Base-by-base conservation (phyloP, 768 basidiomycete genomes). In the Lactarius akahatsu region DNA sequence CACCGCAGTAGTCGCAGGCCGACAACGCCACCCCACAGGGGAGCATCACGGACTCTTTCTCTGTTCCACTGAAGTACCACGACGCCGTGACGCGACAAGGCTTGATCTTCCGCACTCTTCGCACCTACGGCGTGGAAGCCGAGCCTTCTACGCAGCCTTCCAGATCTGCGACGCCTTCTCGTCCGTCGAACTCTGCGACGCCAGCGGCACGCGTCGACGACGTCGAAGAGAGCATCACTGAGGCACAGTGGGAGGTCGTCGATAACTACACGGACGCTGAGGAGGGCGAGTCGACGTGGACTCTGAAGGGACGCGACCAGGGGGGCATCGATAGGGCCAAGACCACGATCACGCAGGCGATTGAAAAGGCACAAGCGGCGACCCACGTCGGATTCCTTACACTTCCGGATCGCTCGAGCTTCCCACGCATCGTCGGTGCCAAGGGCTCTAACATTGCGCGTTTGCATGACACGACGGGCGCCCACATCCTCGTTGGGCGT, bases 361-460 rank as follows among this genome's bases (percentile, higher is more conserved):
- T 94, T 72, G 81, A 85, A 69, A 83, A 85, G 71, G 93, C 93
- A 20, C 80, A 86, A 70, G 80, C 80, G 66, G 88, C 90, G 81
- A 83, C 88, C 2, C 88, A 92, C 70, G 86, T 92, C 70, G 94
- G 92, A 10, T 94, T 91, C 83, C 81, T 96, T 63, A 94, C 90
- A 10, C 80, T 96, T 50, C 79, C 86, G 47, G 90, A 94, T 74
- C 87, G 94, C 69, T 85, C 89, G 41, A 83, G 84, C 40, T 98
- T 98, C 86, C 95, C 96, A 16, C 83, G 93, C 70, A 96, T 98
- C 71, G 94, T 98, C 68, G 96, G 96, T 45, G 79, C 89, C 13
- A 96, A 96, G 78, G 95, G 95, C 61, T 80, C 93, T 32, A 98
- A 94, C 71, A 91, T 98, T 59, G 83, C 90, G 61, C 90, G 95